Percentiles rank a stretch among this genome's conserved stretches.
phyloP scores from a whole-genome alignment of 2,329 filamentous ascomycete genomes.

The Trichoderma polysporum region DNA sequence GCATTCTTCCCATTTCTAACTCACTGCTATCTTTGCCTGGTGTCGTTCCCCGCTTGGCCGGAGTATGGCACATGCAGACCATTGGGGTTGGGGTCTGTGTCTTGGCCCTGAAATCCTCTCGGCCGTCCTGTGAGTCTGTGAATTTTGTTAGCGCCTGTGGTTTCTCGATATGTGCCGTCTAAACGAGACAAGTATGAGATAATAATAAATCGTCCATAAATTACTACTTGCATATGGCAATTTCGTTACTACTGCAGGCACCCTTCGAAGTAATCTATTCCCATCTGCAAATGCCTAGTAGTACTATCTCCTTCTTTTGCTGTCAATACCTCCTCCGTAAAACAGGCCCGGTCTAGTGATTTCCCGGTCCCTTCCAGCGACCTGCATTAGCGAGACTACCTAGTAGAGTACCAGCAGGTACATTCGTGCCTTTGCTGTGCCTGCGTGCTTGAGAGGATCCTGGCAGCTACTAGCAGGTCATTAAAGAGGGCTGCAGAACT shows the following conservation, averaged over 20 bases:
- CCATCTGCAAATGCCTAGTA: neutral
- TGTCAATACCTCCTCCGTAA: neutral
- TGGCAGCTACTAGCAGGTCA: neutral
- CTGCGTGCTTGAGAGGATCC: slow-evolving; percentile 6
- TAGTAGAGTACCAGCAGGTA: slow-evolving; percentile 7
- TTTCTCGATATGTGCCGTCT: too few species aligned
- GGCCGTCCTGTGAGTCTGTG: neutral
- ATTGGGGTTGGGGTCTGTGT: neutral
- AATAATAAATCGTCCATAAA: too few species aligned
- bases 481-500: neutral
- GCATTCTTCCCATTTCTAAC: neutral
- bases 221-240: too few species aligned
- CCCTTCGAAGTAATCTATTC: too few species aligned
- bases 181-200: too few species aligned
- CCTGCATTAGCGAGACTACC: slow-evolving; percentile 18
- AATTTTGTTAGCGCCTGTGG: neutral
- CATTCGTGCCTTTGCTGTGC: neutral
- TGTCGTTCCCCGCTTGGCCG: neutral
- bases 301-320: neutral
- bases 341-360: neutral
- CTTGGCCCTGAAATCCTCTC: neutral
- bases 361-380: slow-evolving; percentile 13
- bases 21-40: neutral
- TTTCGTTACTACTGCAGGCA: too few species aligned
- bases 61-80: slow-evolving; percentile 14